Conservation (phyloP, 257 asterid species). For the Paulownia fortunei region DNA sequence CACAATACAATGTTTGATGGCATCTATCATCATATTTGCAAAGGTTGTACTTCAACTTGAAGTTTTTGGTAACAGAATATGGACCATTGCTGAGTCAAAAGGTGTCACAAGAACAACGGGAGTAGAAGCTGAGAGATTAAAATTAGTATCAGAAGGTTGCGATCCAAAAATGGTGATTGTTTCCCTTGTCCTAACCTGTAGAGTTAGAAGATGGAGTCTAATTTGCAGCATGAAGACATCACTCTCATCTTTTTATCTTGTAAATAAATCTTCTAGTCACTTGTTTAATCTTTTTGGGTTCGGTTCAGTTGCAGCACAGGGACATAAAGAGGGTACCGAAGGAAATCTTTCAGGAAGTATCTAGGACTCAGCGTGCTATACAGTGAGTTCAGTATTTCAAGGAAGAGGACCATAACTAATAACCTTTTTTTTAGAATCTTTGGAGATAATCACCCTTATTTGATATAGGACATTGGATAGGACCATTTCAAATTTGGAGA, state of each 20-base stretch:
- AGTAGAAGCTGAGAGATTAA: slow-evolving; percentile 68
- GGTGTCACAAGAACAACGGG: slow-evolving; percentile 67
- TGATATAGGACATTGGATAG: slow-evolving; percentile 68
- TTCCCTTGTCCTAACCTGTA: slow-evolving; percentile 6
- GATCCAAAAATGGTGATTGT: slow-evolving; percentile 71
- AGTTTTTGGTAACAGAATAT: slow-evolving; percentile 56
- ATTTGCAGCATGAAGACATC: background rate
- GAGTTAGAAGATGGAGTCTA: background rate
- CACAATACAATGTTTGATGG: background rate
- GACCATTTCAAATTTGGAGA: slow-evolving; percentile 79
- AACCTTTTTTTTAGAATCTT: too few relatives aligned
- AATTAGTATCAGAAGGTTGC: slow-evolving; percentile 79
- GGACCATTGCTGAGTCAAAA: slow-evolving; percentile 66
- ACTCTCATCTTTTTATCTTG: slow-evolving; percentile 2
- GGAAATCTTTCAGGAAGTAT: slow-evolving; percentile 61
- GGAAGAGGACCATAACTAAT: too few relatives aligned
- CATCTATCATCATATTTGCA: background rate
- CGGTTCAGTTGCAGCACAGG: slow-evolving; percentile 48
- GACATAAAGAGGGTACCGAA: slow-evolving; percentile 56
- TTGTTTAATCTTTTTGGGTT: background rate
- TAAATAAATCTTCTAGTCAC: background rate
- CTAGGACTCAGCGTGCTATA: slow-evolving; percentile 58
- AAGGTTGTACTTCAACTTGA: background rate
- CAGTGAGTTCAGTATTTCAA: slow-evolving; percentile 51
- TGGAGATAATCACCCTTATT: background rate